These are phyloP conservation scores for Rutstroemia sp. DNA, from an alignment of 2,329 filamentous ascomycete genomes.

Conservation along the genomic window DNA sequence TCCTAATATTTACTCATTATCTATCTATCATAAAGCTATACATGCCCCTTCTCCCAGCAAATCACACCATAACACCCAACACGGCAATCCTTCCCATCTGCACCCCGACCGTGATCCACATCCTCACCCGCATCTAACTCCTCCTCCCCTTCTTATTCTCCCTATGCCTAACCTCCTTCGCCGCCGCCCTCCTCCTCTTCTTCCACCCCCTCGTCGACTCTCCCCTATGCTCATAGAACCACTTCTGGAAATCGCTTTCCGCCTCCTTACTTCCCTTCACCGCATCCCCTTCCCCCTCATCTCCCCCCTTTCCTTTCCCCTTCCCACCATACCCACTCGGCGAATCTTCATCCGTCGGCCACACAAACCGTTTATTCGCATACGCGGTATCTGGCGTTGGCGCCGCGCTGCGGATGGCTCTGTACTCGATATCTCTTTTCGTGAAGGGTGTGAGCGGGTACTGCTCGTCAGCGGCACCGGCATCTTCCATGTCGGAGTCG, in stretches of 20 bases:
- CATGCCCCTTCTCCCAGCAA: too few relatives aligned
- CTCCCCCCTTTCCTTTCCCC: slow-evolving; percentile 34
- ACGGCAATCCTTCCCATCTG: too few relatives aligned
- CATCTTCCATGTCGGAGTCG: slow-evolving; percentile 37
- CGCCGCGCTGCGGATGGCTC: slow-evolving; percentile 76
- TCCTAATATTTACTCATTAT: too few relatives aligned
- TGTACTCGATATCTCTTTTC: slow-evolving; percentile 66
- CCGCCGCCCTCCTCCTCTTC: slow-evolving; percentile 51
- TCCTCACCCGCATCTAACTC: too few relatives aligned
- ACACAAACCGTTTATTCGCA: slow-evolving; percentile 55
- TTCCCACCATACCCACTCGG: slow-evolving; percentile 19
- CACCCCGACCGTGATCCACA: background rate
- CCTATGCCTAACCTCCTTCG: slow-evolving; percentile 59
- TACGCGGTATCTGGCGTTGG: slow-evolving; percentile 92
- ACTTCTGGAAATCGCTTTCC: slow-evolving; percentile 51
- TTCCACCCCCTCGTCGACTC: slow-evolving; percentile 62
- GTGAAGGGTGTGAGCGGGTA: slow-evolving; percentile 77
- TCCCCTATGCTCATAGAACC: slow-evolving; percentile 61
- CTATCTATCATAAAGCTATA: too few relatives aligned
- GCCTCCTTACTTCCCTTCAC: slow-evolving; percentile 16
- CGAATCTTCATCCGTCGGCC: slow-evolving; percentile 37
- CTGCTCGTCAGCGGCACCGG: slow-evolving; percentile 37
- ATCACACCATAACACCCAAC: too few relatives aligned
- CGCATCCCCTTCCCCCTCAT: slow-evolving; percentile 16
- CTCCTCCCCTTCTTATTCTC: slow-evolving; percentile 50